Evolutionary conservation across 306 rosid genomes (phyloP).

Genomic region (Glycine tomentella): DNA sequence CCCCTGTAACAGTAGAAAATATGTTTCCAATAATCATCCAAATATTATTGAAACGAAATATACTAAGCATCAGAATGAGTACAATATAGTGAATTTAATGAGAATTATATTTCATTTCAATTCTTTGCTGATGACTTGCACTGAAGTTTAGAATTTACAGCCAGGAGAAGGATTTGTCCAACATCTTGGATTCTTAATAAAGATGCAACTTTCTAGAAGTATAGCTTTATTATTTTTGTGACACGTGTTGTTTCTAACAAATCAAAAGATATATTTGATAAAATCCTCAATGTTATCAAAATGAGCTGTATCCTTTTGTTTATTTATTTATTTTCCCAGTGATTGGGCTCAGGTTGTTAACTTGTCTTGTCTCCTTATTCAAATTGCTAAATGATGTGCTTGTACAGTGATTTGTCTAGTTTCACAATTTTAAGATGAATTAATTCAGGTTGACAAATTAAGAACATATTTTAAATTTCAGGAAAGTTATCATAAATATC

Average conservation of each 20-base stretch:
- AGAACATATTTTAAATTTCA: constrained; percentile 32
- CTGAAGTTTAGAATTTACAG: constrained; percentile 1
- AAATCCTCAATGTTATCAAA: background rate
- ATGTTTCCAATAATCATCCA: constrained; percentile 6
- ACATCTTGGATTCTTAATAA: constrained; percentile 3
- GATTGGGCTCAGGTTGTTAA: background rate
- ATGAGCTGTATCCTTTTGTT: background rate
- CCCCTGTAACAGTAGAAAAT: background rate
- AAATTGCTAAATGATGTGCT: constrained; percentile 8
- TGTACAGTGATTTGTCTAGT: background rate
- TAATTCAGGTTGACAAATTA: constrained; percentile 23
- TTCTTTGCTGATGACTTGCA: constrained; percentile 8
- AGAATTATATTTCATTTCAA: constrained; percentile 14
- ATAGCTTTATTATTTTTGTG: background rate
- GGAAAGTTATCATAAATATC: constrained; percentile 45
- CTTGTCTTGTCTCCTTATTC: constrained; percentile 11
- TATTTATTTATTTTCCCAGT: constrained; percentile 19
- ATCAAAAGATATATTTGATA: constrained; percentile 6
- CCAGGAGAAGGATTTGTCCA: constrained; percentile 7
- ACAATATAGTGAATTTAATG: constrained; percentile 25
- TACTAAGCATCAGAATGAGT: constrained; percentile 7
- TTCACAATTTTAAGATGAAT: constrained; percentile 8
- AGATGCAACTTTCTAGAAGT: constrained; percentile 25
- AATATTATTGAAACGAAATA: constrained; percentile 36
- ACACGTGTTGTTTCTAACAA: constrained; percentile 4